Conservation (phyloP, 2,329 filamentous ascomycete genomes). For the Hypoxylon sp. region DNA sequence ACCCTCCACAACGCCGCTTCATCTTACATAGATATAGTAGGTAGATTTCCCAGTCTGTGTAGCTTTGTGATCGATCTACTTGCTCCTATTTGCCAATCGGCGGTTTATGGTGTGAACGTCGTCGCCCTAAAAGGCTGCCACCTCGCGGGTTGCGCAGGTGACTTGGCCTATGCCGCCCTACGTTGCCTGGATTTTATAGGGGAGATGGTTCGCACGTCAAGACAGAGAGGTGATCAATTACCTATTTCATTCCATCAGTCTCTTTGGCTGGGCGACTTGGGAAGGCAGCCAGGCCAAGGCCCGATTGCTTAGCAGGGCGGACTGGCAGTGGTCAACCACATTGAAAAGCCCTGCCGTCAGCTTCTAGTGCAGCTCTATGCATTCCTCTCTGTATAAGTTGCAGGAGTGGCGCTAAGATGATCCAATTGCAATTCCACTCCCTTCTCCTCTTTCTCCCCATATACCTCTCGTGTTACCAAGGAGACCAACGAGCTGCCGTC, state of each 20-base stretch:
- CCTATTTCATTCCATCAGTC: not conserved
- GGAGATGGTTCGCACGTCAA: constrained; percentile 2
- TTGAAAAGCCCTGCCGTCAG: not conserved
- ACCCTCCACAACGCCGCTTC: constrained; percentile 1
- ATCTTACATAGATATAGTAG: not conserved
- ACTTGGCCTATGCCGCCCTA: constrained; percentile 7
- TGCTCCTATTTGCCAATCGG: not conserved
- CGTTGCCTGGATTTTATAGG: not conserved
- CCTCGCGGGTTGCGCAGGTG: not conserved
- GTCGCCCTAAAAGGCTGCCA: constrained; percentile 13
- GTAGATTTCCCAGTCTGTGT: constrained; percentile 4
- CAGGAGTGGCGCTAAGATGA: not conserved
- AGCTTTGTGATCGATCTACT: not conserved
- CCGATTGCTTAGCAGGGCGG: not conserved
- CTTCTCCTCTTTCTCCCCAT: not conserved
- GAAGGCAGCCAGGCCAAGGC: not conserved
- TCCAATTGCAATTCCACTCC: not conserved
- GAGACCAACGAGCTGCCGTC: not conserved
- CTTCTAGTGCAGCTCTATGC: constrained; percentile 8
- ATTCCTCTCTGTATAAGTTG: not conserved
- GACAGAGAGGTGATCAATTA: not conserved
- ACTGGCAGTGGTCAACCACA: not conserved
- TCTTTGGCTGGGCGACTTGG: constrained; percentile 9
- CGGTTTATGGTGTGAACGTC: not conserved
- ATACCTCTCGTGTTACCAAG: not conserved